phyloP scores from a whole-genome alignment of 441 rosid genomes.

The Arabidopsis hybrid region DNA sequence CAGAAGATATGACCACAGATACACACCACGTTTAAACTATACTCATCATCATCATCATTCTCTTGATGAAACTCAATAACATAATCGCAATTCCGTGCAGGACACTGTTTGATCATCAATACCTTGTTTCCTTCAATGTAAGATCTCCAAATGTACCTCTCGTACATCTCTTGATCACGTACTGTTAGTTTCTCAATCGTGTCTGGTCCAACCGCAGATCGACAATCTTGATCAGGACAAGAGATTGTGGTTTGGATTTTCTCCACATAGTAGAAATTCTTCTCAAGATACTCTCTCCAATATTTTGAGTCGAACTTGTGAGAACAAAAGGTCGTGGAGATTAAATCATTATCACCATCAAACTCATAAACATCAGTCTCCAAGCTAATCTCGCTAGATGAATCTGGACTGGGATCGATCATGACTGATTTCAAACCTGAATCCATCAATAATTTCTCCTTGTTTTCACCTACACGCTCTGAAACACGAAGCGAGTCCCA shows the following conservation, averaged over 20 bases:
- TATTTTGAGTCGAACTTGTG: conserved; percentile 24
- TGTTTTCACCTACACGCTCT: conserved; percentile 20
- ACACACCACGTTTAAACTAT: conserved; percentile 25
- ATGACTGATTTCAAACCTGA: conserved; percentile 29
- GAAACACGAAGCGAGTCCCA: conserved; percentile 26
- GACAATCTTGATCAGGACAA: conserved; percentile 31
- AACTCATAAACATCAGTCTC: conserved; percentile 14
- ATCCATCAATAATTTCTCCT: not conserved
- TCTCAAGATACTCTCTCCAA: conserved; percentile 27
- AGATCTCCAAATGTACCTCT: conserved; percentile 23
- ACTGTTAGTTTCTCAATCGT: conserved; percentile 27
- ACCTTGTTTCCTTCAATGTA: not conserved
- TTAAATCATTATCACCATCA: not conserved
- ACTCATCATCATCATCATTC: not conserved
- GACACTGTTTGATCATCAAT: conserved; percentile 27
- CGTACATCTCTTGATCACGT: conserved; percentile 12
- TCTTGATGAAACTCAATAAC: not conserved
- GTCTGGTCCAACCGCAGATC: conserved; percentile 28
- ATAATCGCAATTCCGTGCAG: conserved; percentile 18
- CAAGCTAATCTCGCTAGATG: conserved; percentile 4
- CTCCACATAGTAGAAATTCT: not conserved
- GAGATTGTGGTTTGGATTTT: conserved; percentile 6
- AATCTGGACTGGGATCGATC: not conserved
- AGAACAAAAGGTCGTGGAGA: conserved; percentile 38
- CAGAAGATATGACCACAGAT: conserved; percentile 37